Evolutionary conservation across 352 stramenopile species (phyloP).

Genomic region (Phytophthora vignae): DNA sequence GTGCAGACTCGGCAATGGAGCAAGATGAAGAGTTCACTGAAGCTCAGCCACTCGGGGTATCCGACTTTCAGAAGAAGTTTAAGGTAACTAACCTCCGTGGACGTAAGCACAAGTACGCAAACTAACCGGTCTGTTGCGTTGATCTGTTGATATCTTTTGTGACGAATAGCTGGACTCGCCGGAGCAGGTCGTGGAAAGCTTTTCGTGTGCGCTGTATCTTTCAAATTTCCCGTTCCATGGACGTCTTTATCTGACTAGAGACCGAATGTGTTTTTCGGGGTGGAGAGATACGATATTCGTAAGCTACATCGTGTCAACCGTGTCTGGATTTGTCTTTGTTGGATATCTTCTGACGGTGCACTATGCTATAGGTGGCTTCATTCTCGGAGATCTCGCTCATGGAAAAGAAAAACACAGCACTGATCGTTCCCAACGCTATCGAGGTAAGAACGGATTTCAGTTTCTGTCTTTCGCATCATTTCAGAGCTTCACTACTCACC

Average conservation of each 20-base stretch:
- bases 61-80: constrained; percentile 88
- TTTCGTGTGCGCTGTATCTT: constrained; percentile 81
- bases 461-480: not conserved
- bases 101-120: not conserved
- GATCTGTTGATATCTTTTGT: not conserved
- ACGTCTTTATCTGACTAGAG: constrained; percentile 76
- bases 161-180: constrained; percentile 56
- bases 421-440: constrained; percentile 88
- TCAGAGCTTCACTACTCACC: not conserved
- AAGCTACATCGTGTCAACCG: constrained; percentile 18
- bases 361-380: constrained; percentile 60
- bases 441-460: constrained; percentile 51
- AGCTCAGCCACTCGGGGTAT: constrained; percentile 56
- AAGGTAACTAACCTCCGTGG: constrained; percentile 46
- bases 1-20: constrained; percentile 13
- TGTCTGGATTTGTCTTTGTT: too few species aligned
- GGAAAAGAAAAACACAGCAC: constrained; percentile 87
- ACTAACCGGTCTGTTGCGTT: constrained; percentile 1
- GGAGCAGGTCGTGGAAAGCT: constrained; percentile 87
- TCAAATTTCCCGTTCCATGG: constrained; percentile 87
- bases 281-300: constrained; percentile 87
- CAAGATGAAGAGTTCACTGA: constrained; percentile 56
- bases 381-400: constrained; percentile 77
- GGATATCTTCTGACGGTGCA: not conserved
- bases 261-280: constrained; percentile 83